phyloP scores from a whole-genome alignment of 768 basidiomycete species.

The Mycena indigotica region DNA sequence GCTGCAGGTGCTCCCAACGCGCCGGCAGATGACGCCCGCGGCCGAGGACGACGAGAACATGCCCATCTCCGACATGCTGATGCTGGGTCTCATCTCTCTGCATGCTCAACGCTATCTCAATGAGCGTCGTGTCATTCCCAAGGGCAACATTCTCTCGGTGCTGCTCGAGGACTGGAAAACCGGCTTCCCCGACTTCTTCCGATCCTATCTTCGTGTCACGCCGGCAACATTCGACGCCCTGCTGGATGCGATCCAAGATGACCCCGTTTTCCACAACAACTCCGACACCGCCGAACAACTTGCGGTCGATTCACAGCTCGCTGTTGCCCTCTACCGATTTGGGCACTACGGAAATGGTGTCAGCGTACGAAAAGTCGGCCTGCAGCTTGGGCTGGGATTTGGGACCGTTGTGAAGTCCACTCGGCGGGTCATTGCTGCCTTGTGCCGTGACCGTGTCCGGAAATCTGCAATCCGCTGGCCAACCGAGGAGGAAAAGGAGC shows the following conservation, averaged over 20 bases:
- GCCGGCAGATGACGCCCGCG: no score
- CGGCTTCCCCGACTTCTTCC: no score
- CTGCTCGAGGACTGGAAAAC: no score
- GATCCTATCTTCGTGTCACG: conserved; percentile 25
- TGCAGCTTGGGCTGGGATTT: conserved; percentile 12
- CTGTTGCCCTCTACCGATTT: conserved; percentile 6
- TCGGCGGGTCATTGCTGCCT: conserved; percentile 18
- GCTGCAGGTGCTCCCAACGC: no score
- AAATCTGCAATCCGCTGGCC: conserved; percentile 10
- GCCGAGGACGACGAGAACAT: no score
- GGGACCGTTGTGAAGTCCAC: conserved; percentile 17
- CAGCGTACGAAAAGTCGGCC: conserved; percentile 3
- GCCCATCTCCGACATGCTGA: no score
- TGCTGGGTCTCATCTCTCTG: no score
- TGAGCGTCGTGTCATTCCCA: no score
- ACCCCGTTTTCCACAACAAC: conserved; percentile 32
- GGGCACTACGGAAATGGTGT: conserved; percentile 28
- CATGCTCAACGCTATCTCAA: no score
- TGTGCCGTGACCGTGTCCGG: conserved; percentile 10
- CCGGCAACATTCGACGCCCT: conserved; percentile 29
- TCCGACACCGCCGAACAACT: conserved; percentile 28
- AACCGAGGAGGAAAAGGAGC: conserved; percentile 10
- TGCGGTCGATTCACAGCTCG: conserved; percentile 26
- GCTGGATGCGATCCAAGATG: conserved; percentile 18
- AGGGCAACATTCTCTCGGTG: no score